Evolutionary conservation across 345 rosid genomes (phyloP).

Genomic region (Anastatica hierochuntica): DNA sequence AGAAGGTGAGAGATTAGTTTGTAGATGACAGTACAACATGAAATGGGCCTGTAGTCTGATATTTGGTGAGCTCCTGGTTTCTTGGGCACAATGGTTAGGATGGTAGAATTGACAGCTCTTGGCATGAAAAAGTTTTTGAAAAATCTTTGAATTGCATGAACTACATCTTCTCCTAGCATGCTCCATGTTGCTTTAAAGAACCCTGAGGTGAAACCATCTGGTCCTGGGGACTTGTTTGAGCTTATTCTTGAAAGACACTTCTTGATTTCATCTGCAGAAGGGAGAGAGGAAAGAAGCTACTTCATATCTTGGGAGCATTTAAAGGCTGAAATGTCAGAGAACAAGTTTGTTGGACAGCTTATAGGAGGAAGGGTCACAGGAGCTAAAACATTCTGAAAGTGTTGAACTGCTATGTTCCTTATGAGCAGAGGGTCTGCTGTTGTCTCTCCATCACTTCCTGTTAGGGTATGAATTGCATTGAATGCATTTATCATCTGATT

Average conservation of each 20-base stretch:
- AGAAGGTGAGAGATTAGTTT: background rate
- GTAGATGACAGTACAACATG: background rate
- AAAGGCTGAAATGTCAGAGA: background rate
- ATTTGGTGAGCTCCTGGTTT: background rate
- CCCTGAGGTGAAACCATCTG: background rate
- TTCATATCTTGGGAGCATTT: too few species aligned
- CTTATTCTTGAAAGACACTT: too few species aligned
- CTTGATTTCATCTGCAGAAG: background rate
- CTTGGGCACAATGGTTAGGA: background rate
- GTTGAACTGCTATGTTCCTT: background rate
- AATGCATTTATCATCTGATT: background rate
- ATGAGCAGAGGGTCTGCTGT: background rate
- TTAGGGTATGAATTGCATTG: background rate
- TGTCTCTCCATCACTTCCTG: background rate
- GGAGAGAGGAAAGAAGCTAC: background rate
- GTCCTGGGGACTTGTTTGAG: background rate
- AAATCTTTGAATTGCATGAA: background rate
- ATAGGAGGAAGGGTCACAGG: too few species aligned
- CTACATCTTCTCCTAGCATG: background rate
- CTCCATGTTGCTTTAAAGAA: background rate
- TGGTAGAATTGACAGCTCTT: background rate
- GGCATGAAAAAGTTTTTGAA: background rate
- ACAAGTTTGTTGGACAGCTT: background rate
- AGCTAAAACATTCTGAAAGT: too few species aligned
- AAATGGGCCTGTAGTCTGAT: background rate